A percentile compares a stretch with the other conserved stretches of the same genome.
Evolutionary conservation across 192 early-diverging fungal genomes (phyloP).

Genomic region (Jimgerdemannia flammicorona): DNA sequence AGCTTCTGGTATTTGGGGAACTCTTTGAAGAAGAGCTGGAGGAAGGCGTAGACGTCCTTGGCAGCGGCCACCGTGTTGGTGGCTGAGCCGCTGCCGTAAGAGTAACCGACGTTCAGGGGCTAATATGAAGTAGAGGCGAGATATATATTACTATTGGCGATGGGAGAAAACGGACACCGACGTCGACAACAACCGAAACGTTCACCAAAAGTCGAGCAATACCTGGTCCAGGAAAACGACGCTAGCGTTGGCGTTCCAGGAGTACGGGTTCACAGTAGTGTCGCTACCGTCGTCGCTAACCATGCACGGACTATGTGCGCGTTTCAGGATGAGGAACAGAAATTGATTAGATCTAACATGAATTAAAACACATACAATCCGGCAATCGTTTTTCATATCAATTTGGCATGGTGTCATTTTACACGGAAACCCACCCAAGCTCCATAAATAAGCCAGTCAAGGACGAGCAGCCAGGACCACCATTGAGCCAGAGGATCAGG

Average conservation of each 20-base stretch:
- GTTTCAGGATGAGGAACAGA: background rate
- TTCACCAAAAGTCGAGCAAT: background rate
- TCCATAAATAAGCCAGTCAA: conserved; percentile 39
- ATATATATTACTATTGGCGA: too few species aligned
- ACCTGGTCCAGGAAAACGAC: conserved; percentile 81
- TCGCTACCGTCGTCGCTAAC: conserved; percentile 76
- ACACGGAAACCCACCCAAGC: conserved; percentile 26
- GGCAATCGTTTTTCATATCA: background rate
- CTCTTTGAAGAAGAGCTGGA: conserved; percentile 90
- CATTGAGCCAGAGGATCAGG: conserved; percentile 37
- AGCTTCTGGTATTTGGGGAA: conserved; percentile 78
- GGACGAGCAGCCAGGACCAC: conserved; percentile 38
- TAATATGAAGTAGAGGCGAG: conserved; percentile 2
- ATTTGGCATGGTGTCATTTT: background rate
- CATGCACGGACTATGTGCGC: conserved; percentile 67
- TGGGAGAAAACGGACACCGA: too few species aligned
- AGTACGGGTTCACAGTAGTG: conserved; percentile 68
- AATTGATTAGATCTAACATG: too few species aligned
- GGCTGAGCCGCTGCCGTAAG: conserved; percentile 71
- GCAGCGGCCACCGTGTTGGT: conserved; percentile 79
- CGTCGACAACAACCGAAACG: too few species aligned
- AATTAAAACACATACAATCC: background rate
- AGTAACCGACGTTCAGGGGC: conserved; percentile 93
- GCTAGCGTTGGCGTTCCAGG: conserved; percentile 93
- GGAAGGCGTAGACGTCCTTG: conserved; percentile 90